Evolutionary conservation across 495 filamentous ascomycete genomes (phyloP).

Genomic region (Penicillium goetzii): DNA sequence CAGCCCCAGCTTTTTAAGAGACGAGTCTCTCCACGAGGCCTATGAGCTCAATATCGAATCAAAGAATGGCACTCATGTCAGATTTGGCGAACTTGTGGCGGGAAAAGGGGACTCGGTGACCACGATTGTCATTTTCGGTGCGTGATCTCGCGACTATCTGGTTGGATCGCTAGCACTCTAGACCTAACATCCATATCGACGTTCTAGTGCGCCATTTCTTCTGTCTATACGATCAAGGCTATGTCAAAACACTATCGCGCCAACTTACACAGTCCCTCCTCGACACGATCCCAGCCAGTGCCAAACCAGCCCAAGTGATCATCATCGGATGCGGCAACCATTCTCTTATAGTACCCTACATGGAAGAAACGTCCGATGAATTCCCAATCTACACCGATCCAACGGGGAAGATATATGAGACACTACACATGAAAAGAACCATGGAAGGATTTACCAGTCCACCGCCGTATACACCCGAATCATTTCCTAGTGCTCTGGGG

Average conservation of each 20-base stretch:
- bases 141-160: not conserved
- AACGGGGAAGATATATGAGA: constrained; percentile 26
- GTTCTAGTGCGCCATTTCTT: constrained; percentile 35
- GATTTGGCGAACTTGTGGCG: constrained; percentile 33
- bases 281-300: constrained; percentile 16
- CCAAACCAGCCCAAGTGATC: constrained; percentile 31
- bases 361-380: constrained; percentile 21
- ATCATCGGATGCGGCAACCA: constrained; percentile 35
- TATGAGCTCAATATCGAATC: constrained; percentile 31
- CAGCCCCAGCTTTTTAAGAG: constrained; percentile 13
- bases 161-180: not conserved
- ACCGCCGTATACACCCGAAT: constrained; percentile 21
- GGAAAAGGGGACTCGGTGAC: constrained; percentile 31
- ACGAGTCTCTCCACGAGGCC: constrained; percentile 37
- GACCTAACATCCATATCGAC: not conserved
- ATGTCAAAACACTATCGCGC: constrained; percentile 25
- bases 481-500: constrained; percentile 17
- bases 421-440: constrained; percentile 28
- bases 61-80: constrained; percentile 18
- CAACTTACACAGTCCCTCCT: constrained; percentile 29
- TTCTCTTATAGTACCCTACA: constrained; percentile 27
- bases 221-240: constrained; percentile 35
- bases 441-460: constrained; percentile 20
- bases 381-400: constrained; percentile 34
- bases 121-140: constrained; percentile 28